Percentiles rank a stretch among this genome's conserved stretches.
These are phyloP conservation scores for Penicillium sp. DNA, from an alignment of 2,329 filamentous ascomycete genomes.

Conservation along the genomic window DNA sequence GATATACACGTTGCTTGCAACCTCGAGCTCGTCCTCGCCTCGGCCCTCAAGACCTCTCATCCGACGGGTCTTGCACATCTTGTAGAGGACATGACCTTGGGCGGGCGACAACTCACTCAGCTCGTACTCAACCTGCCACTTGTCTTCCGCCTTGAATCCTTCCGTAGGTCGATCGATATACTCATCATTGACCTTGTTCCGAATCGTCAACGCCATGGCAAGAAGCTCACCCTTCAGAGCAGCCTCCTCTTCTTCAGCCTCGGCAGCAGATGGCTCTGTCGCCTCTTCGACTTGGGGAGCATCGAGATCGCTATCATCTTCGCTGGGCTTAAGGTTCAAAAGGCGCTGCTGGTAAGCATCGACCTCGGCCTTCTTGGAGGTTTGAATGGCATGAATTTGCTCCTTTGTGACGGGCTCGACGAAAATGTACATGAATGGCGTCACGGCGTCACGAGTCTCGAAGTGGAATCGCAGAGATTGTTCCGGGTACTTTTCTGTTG, in stretches of 20 bases:
- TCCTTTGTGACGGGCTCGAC: slow-evolving; percentile 80
- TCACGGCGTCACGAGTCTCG: slow-evolving; percentile 69
- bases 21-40: slow-evolving; percentile 51
- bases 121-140: slow-evolving; percentile 80
- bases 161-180: slow-evolving; percentile 66
- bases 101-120: slow-evolving; percentile 65
- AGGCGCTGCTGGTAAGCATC: slow-evolving; percentile 69
- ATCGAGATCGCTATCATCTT: slow-evolving; percentile 21
- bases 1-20: slow-evolving; percentile 54
- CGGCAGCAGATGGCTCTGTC: slow-evolving; percentile 6
- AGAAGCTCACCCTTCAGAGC: slow-evolving; percentile 53
- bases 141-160: slow-evolving; percentile 49
- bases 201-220: slow-evolving; percentile 73
- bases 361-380: slow-evolving; percentile 66
- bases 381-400: slow-evolving; percentile 76
- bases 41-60: slow-evolving; percentile 48
- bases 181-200: slow-evolving; percentile 72
- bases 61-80: slow-evolving; percentile 63
- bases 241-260: slow-evolving; percentile 15
- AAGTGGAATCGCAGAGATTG: slow-evolving; percentile 79
- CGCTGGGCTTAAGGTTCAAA: slow-evolving; percentile 40
- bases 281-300: slow-evolving; percentile 26
- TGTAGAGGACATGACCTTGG: slow-evolving; percentile 61
- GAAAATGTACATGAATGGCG: slow-evolving; percentile 84
- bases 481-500: slow-evolving; percentile 75